A percentile compares a stretch with the other conserved stretches of the same genome.
phyloP scores from a whole-genome alignment of 2,329 filamentous ascomycete species.

The Aspergillus sp. region DNA sequence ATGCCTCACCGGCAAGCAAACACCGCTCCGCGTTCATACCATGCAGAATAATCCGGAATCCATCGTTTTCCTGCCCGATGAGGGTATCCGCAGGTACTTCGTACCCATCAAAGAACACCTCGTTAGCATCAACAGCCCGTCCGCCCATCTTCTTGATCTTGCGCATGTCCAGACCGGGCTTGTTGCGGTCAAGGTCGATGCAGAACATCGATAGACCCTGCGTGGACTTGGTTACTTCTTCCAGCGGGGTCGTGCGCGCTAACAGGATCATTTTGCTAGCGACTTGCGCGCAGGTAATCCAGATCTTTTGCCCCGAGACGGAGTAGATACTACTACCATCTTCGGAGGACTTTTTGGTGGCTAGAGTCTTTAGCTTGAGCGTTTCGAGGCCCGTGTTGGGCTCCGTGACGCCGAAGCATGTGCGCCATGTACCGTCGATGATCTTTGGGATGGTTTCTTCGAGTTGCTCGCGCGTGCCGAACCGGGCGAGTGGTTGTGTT shows the following conservation, averaged over 20 bases:
- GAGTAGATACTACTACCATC: conserved; percentile 55
- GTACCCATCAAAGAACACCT: conserved; percentile 85
- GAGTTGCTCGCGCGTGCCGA: conserved; percentile 67
- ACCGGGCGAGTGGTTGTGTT: conserved; percentile 73
- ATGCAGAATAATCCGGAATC: conserved; percentile 77
- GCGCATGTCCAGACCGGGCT: conserved; percentile 65
- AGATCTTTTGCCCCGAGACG: conserved; percentile 80
- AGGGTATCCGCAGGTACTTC: conserved; percentile 63
- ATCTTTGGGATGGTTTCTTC: conserved; percentile 67
- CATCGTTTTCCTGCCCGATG: conserved; percentile 71
- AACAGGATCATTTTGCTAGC: conserved; percentile 81
- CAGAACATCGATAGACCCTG: conserved; percentile 79
- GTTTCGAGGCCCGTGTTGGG: conserved; percentile 80
- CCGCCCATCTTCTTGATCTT: conserved; percentile 86
- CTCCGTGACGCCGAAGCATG: conserved; percentile 84
- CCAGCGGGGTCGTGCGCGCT: conserved; percentile 70
- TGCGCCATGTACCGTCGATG: conserved; percentile 69
- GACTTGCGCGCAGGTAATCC: conserved; percentile 84
- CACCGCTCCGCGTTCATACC: conserved; percentile 80
- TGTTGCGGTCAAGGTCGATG: conserved; percentile 68
- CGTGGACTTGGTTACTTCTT: conserved; percentile 68
- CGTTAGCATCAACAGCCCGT: conserved; percentile 78
- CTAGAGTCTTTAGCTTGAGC: conserved; percentile 67
- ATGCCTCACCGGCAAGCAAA: conserved; percentile 74
- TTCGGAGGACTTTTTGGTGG: conserved; percentile 55